Conservation (phyloP, 306 rosid genomes). For the Cicer chorassanicum region DNA sequence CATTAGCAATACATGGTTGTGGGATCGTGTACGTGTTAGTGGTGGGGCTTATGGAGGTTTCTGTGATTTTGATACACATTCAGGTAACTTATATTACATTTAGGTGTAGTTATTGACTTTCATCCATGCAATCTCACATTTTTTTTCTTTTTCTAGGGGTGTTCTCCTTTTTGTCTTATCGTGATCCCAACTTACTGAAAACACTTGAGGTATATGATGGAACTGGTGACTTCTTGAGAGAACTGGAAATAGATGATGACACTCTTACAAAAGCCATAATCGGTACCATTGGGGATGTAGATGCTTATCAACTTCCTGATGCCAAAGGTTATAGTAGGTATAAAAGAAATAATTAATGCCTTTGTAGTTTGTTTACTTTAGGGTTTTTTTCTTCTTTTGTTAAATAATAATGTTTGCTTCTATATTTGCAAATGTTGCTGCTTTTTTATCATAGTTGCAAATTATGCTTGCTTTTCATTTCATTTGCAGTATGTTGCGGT, state of each 20-base stretch:
- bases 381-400: constrained; percentile 26
- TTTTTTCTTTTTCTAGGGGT: constrained; percentile 68
- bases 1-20: constrained; percentile 93
- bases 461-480: constrained; percentile 5
- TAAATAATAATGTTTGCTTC: constrained; percentile 32
- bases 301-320: constrained; percentile 97
- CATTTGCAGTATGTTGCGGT: constrained; percentile 68
- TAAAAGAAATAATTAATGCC: constrained; percentile 31
- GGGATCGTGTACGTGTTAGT: constrained; percentile 98
- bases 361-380: constrained; percentile 32
- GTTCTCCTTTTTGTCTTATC: constrained; percentile 92
- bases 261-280: constrained; percentile 88
- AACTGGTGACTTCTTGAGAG: constrained; percentile 80
- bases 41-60: constrained; percentile 99
- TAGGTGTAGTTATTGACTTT: constrained; percentile 29
- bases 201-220: constrained; percentile 93
- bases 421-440: constrained; percentile 15
- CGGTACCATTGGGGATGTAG: constrained; percentile 97
- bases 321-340: constrained; percentile 99
- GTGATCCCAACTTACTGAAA: constrained; percentile 95
- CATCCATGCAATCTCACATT: constrained; percentile 44
- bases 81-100: constrained; percentile 56
- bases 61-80: constrained; percentile 94
- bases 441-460: constrained; percentile 14
- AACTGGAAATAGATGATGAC: constrained; percentile 73